Base-by-base conservation (phyloP, 305 asterid species). In the Solanum chacoense region DNA sequence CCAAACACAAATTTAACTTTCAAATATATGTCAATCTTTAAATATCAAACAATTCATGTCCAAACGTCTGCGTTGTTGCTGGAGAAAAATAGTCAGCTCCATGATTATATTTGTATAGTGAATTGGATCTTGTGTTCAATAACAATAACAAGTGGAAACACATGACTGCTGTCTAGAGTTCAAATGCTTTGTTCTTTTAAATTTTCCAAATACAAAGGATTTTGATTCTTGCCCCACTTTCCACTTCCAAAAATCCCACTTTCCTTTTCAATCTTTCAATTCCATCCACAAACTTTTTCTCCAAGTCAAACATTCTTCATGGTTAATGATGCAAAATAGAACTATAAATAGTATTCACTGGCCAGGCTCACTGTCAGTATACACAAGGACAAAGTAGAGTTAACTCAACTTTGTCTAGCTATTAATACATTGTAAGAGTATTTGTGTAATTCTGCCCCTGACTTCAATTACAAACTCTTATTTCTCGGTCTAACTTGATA, bases 301-400 rank as follows among this genome's bases (percentile, higher is more conserved):
- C 90, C 18, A 89, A 93, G 95, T 94, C 95, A 94, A 94, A 92
- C 59, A 89, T 90, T 91, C 88, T 59, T 73, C 29, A 59, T 74
- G 59, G 81, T 3, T 24, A 32, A 45, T 26, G 87, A 35, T 26
- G 35, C 34, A 81, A 83, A 69, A 13, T 18, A 72, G 20, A 81
- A n/a, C 84, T 67, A 75, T 75, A 83, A 40, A 37, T 72, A 87
- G 67, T 91, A 90, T 91, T 87, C 87, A 90, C 59, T 22, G 50
- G 45, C 67, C 67, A 31, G 87, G 29, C n/a, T 20, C 28, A 84
- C 74, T 32, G 45, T 32, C 74, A 40, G 35, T 38, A 8, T 20
- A 40, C 85, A 84, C 42, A 84, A 84, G 45, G 12, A 84, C 74
- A 90, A 35, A 75, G 77, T 65, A 77, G 55, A 85, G 88, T 26